Evolutionary conservation across 2,329 filamentous ascomycete species (phyloP).

Genomic region (Beauveria sp.): DNA sequence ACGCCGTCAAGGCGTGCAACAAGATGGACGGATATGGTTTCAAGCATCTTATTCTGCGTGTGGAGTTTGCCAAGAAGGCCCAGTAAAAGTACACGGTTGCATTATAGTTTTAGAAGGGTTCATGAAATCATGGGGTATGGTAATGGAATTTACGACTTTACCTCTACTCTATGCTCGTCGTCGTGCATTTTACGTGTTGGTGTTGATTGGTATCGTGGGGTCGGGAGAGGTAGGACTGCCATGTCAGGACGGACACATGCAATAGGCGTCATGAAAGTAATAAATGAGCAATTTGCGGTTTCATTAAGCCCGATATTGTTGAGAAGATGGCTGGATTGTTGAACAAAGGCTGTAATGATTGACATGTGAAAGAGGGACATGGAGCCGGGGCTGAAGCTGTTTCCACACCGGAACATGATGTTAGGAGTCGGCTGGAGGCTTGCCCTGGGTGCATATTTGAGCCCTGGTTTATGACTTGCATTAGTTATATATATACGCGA

Average conservation of each 20-base stretch:
- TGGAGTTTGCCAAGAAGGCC: constrained; percentile 80
- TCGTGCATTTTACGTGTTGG: background rate
- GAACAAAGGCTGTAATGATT: background rate
- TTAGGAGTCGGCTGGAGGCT: background rate
- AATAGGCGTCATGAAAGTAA: background rate
- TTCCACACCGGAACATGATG: background rate
- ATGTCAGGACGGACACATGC: background rate
- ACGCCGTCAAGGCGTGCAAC: constrained; percentile 86
- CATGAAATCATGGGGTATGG: background rate
- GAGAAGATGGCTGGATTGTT: constrained; percentile 3
- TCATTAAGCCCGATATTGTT: background rate
- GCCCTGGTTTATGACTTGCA: background rate
- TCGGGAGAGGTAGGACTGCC: background rate
- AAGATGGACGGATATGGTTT: constrained; percentile 97
- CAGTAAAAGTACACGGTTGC: constrained; percentile 29
- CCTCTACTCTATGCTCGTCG: background rate
- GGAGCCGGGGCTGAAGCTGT: background rate
- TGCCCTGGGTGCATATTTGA: background rate
- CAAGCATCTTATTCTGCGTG: constrained; percentile 77
- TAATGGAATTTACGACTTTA: constrained; percentile 10
- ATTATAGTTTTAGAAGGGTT: constrained; percentile 12
- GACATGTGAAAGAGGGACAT: constrained; percentile 10
- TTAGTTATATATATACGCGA: background rate
- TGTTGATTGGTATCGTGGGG: background rate
- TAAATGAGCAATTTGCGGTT: background rate